Base-by-base conservation (phyloP, 805 yeast species). In the Suhomyces kilbournensis region DNA sequence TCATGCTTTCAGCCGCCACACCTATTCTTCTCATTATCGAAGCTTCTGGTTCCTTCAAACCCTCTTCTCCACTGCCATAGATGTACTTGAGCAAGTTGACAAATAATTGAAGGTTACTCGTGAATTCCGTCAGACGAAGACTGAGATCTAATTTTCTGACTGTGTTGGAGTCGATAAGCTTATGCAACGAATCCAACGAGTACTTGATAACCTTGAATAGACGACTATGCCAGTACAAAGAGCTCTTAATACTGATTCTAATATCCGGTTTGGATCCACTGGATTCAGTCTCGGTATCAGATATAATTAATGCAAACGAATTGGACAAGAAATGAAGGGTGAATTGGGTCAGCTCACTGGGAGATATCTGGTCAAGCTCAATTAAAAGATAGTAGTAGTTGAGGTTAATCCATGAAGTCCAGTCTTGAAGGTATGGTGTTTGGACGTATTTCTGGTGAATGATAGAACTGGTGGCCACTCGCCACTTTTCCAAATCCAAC, bases 241-340 rank as follows among this genome's bases (percentile, higher is more conserved):
- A 58, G 8, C 61, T 59, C 34, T 54, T 56, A 48, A 64, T 51
- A 1, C 67, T 60, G 9, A 63, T 38, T 38, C 60, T 60, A 17
- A 61, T 50, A 8, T 51, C 47, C 15, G 53, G 55, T 26, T 56
- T 60, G 22, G 58, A 40, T 40, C 45, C 12, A 25, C 25, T 23
- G 10, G 50, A 34, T 2, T 47, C 46, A 14, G 34, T 7, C 17
- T 57, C 58, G 25, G 51, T n/a, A 25, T 66, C 64, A 10, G 63
- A 53, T 30, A 70, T 60, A 12, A 75, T 55, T 47, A 75, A 65
- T 12, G 74, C 62, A 54, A 73, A 74, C 10, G 72, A 71, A 56
- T 71, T 71, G 22, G 74, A 70, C 42, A 75, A 60, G 53, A 74
- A 75, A 53, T 75, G 78, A 15, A 73, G 62, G 7, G 76, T 68